Percentiles rank a stretch among this genome's conserved stretches.
Conservation (phyloP, 2,329 filamentous ascomycete genomes). For the Penicillium oxalicum region DNA sequence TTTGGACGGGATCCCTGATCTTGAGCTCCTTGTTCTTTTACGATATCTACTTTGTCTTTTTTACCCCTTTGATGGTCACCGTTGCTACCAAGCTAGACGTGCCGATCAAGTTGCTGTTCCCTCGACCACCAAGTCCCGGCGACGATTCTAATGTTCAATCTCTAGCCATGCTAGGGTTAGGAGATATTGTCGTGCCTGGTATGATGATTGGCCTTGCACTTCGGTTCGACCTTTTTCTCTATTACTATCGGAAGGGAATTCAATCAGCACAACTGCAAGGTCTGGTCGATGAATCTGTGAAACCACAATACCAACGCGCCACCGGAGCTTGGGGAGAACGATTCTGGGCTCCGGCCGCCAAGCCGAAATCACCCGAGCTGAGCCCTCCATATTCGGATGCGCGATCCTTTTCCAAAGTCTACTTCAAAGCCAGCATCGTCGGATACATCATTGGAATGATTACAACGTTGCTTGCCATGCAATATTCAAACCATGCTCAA, state of each 20-base stretch:
- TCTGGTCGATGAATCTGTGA: constrained; percentile 17
- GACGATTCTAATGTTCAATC: constrained; percentile 39
- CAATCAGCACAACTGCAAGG: constrained; percentile 24
- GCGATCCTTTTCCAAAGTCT: constrained; percentile 67
- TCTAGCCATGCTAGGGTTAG: constrained; percentile 76
- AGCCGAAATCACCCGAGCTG: constrained; percentile 23
- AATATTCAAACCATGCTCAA: constrained; percentile 74
- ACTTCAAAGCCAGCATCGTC: constrained; percentile 70
- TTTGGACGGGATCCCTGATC: constrained; percentile 72
- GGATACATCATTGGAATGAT: constrained; percentile 78
- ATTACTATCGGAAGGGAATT: constrained; percentile 65
- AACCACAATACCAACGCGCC: constrained; percentile 46
- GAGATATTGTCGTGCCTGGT: constrained; percentile 89
- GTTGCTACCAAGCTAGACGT: constrained; percentile 84
- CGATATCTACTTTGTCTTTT: constrained; percentile 69
- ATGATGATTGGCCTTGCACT: constrained; percentile 84
- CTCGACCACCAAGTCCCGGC: constrained; percentile 51
- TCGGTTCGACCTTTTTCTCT: constrained; percentile 82
- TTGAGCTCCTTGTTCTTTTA: constrained; percentile 82
- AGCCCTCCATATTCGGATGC: constrained; percentile 35
- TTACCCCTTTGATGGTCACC: constrained; percentile 49
- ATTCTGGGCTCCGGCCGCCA: constrained; percentile 60
- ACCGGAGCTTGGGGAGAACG: constrained; percentile 75
- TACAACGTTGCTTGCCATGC: constrained; percentile 67
- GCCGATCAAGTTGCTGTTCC: constrained; percentile 86